phyloP scores from a whole-genome alignment of 1,284 basidiomycete species.

The Sanghuangporus weigelae region DNA sequence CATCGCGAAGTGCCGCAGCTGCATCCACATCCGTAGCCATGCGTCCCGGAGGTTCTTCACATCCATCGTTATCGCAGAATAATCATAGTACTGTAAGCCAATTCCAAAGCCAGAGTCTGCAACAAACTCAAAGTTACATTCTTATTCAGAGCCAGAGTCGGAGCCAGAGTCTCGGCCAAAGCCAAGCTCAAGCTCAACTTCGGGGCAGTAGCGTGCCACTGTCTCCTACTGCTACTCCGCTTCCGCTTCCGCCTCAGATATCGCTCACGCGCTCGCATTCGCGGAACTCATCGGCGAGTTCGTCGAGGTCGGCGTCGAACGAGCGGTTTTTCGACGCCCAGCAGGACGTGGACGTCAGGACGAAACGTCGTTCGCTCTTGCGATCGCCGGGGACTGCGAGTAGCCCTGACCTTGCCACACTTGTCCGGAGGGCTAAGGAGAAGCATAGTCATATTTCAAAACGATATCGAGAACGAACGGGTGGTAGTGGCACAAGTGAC shows the following conservation, averaged over 20 bases:
- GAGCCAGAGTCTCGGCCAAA: background rate
- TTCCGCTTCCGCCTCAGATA: conserved; percentile 8
- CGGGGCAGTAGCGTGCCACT: background rate
- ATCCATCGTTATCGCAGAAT: conserved; percentile 36
- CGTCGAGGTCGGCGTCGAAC: conserved; percentile 39
- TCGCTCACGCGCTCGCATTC: conserved; percentile 24
- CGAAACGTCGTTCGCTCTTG: conserved; percentile 79
- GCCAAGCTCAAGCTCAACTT: background rate
- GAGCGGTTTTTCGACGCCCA: conserved; percentile 56
- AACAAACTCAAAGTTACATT: background rate
- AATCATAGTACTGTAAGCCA: background rate
- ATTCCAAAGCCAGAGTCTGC: background rate
- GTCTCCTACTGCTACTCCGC: background rate
- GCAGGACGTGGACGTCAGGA: conserved; percentile 58
- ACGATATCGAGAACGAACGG: background rate
- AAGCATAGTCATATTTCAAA: conserved; percentile 22
- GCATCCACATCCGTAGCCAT: no score
- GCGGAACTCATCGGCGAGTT: conserved; percentile 33
- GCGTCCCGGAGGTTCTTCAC: conserved; percentile 23
- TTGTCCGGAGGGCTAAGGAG: conserved; percentile 76
- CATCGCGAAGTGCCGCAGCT: background rate
- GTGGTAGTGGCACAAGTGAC: background rate
- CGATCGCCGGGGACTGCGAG: conserved; percentile 83
- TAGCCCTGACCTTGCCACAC: conserved; percentile 82
- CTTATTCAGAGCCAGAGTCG: background rate